Conservation (phyloP, 257 asterid genomes). For the Scutellaria barbata region DNA sequence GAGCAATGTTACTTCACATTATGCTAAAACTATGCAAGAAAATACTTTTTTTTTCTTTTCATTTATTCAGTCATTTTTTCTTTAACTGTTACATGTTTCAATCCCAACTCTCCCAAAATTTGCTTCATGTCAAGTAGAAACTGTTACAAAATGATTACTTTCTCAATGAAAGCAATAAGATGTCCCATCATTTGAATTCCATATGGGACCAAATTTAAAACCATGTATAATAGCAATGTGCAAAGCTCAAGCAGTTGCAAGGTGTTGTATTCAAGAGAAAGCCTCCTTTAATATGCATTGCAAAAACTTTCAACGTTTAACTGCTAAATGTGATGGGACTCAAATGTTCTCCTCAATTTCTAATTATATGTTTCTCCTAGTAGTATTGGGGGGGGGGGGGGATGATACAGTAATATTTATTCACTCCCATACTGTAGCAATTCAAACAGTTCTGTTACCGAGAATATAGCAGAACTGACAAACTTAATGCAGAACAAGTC, state of each 20-base stretch:
- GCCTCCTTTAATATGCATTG: conserved; percentile 1
- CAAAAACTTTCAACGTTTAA: conserved; percentile 24
- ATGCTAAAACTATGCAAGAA: background rate
- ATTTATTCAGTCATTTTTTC: background rate
- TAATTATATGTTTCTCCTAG: background rate
- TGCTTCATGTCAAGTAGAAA: background rate
- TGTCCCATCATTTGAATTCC: background rate
- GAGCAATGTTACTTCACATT: background rate
- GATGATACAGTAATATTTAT: background rate
- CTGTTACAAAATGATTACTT: conserved; percentile 10
- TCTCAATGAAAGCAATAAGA: background rate
- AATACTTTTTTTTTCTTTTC: background rate
- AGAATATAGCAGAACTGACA: background rate
- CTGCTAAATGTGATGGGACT: conserved; percentile 4
- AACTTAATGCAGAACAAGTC: background rate
- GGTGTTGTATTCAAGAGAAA: background rate
- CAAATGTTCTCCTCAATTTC: background rate
- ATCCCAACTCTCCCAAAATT: background rate
- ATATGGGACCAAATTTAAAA: background rate
- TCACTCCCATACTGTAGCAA: conserved; percentile 9
- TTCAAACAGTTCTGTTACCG: background rate
- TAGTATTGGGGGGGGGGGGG: background rate
- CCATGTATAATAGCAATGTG: conserved; percentile 14
- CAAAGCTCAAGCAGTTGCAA: background rate
- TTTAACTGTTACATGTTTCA: background rate